Percentiles rank a stretch among this genome's conserved stretches.
Evolutionary conservation across 1,284 basidiomycete species (phyloP).

Genomic region (Irpex rosettiformis): DNA sequence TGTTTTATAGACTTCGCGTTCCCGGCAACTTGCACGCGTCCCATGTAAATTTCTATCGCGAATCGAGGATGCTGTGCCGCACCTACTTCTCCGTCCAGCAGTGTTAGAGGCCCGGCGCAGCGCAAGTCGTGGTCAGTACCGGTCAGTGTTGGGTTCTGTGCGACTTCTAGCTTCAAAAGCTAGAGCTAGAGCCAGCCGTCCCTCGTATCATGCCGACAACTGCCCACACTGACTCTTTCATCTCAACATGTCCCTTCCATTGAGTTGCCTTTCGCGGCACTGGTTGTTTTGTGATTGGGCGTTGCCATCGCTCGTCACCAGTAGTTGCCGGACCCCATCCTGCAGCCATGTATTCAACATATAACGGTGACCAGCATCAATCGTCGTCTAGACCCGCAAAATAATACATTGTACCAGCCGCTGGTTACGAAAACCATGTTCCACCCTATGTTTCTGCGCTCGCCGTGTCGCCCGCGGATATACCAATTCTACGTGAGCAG

Average conservation of each 20-base stretch:
- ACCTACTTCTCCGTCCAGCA: too few relatives aligned
- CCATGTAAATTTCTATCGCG: background rate
- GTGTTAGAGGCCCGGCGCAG: too few relatives aligned
- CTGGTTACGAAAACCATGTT: background rate
- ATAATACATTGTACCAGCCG: background rate
- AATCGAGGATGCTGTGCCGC: background rate
- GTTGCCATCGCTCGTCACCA: background rate
- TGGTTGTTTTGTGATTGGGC: background rate
- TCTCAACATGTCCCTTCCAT: background rate
- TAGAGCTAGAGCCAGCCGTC: background rate
- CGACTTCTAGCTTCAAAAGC: constrained; percentile 1
- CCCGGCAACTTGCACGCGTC: background rate
- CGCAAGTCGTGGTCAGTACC: too few relatives aligned
- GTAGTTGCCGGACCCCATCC: background rate
- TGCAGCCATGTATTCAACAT: too few relatives aligned
- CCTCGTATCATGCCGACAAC: background rate
- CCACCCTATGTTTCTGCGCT: background rate
- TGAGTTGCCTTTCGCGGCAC: background rate
- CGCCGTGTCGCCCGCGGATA: background rate
- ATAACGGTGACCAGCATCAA: background rate
- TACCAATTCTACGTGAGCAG: background rate
- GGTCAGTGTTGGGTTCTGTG: too few relatives aligned
- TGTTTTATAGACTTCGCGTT: background rate
- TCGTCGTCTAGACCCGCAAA: background rate
- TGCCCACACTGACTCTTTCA: background rate